Conservation (phyloP, 2,329 filamentous ascomycete species). For the Aspergillus flavus region DNA sequence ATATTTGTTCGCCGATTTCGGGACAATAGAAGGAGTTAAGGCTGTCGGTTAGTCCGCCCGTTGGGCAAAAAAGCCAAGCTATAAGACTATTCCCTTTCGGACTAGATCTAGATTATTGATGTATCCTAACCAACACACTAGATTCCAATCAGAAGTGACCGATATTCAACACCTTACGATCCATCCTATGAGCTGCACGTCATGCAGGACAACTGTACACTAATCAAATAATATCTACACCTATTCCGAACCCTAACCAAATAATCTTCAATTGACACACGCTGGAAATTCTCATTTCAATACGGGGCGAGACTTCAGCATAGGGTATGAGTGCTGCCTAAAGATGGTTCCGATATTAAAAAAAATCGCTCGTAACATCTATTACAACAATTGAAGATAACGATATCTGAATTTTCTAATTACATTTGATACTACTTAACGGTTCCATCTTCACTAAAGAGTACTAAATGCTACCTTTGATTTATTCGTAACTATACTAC, state of each 20-base stretch:
- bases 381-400: no score
- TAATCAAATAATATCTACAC: neutral
- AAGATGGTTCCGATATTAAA: no score
- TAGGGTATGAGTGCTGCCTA: no score
- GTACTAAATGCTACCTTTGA: no score
- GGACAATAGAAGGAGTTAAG: neutral
- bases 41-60: neutral
- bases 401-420: no score
- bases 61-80: slow-evolving; percentile 12
- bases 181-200: neutral
- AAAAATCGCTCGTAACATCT: no score
- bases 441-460: no score
- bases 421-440: no score
- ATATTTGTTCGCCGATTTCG: neutral
- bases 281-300: neutral
- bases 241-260: neutral
- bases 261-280: neutral
- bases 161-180: neutral
- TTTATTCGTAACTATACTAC: no score
- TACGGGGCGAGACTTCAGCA: no score
- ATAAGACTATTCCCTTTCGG: neutral
- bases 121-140: neutral
- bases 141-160: neutral
- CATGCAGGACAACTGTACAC: neutral
- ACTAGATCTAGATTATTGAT: neutral